Evolutionary conservation across 1,284 basidiomycete species (phyloP).

Genomic region (Gymnopus androsaceus): DNA sequence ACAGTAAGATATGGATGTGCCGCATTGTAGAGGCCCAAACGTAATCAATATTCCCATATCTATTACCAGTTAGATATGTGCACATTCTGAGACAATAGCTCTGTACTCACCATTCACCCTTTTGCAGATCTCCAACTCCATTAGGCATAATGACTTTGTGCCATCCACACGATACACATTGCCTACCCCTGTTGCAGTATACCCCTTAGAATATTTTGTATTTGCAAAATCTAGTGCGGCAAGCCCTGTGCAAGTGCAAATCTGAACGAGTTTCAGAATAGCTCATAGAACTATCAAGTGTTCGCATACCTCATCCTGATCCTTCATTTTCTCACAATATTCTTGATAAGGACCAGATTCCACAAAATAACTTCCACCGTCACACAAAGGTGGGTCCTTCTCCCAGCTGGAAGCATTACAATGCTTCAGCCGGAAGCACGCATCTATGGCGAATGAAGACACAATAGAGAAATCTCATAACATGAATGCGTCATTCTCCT

Average conservation of each 20-base stretch:
- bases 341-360: not conserved
- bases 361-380: too few relatives aligned
- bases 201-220: slow-evolving; percentile 11
- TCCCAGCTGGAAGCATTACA: not conserved
- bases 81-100: too few relatives aligned
- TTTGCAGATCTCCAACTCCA: not conserved
- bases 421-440: not conserved
- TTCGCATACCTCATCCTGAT: not conserved
- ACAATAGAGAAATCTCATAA: not conserved
- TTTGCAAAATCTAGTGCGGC: slow-evolving; percentile 10
- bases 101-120: not conserved
- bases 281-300: not conserved
- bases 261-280: not conserved
- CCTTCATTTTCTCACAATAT: not conserved
- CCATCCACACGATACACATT: not conserved
- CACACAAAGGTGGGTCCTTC: not conserved
- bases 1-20: not conserved
- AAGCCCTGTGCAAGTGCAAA: slow-evolving; percentile 6
- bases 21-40: not conserved
- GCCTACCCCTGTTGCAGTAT: slow-evolving; percentile 11
- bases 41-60: slow-evolving; percentile 14
- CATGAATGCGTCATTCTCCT: too few relatives aligned
- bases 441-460: not conserved
- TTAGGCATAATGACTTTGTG: not conserved
- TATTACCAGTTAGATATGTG: not conserved